Base-by-base conservation (phyloP, 1,139 yeast genomes). In the Blastobotrys aristatus region DNA sequence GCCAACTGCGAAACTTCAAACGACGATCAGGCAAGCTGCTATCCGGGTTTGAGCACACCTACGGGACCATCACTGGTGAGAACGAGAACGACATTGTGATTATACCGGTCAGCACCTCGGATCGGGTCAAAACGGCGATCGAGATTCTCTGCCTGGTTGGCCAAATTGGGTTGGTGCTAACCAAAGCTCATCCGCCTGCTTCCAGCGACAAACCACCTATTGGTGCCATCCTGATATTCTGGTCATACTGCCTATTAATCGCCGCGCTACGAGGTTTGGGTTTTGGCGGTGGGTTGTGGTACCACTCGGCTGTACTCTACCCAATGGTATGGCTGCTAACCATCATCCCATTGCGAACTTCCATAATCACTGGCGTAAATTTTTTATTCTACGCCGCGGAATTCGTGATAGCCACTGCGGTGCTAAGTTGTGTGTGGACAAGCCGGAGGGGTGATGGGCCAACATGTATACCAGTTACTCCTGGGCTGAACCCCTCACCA, bases 281-380 rank as follows among this genome's bases (percentile, higher is more conserved):
- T 5, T 34, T 17, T 14, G 36, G 36, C 3, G 17, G 20, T 13
- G 52, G 64, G 2, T 65, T 79, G 27, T 88, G 96, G 95, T 73
- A 72, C 35, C 81, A 82, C 52, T 76, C 84, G 3, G 78, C 88
- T 31, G 59, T 73, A 16, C 65, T 83, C 22, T 86, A 86, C 22
- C 35, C 63, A 26, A 10, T 34, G 11, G 27, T 24, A 13, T 44
- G 48, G 48, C n/a, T 24, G 11, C 27, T 27, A 13, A 17, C 22
- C n/a, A 8, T 33, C 5, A 13, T 39, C 13, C 22, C 27, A 24
- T 8, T 44, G 5, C 27, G 41, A 16, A 18, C 40, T 10, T 40
- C 43, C 2, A n/a, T 39, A 5, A 21, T 36, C 24, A 11, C n/a
- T 7, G 26, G 34, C 32, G 16, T 10, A 11, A 17, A 20, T 4